Evolutionary conservation across 2,329 filamentous ascomycete species (phyloP), one percentile per base, ranked within the genome.

Genomic region (Aspergillus sp.): DNA sequence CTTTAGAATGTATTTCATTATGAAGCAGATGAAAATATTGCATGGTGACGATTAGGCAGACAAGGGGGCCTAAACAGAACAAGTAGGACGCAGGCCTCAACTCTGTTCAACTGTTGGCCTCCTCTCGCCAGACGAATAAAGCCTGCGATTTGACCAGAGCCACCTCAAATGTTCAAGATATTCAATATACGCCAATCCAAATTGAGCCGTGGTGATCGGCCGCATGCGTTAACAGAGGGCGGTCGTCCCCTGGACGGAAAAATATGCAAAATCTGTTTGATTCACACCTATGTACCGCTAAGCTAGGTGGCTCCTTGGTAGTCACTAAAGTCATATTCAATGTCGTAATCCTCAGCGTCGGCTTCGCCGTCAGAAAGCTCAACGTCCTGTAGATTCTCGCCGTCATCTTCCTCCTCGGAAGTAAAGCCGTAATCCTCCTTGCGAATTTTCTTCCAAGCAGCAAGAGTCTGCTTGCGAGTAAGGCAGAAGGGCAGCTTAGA

Each of bases 391-490:
- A 55, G 35, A 30, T 57, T 55, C 40, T 57, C 53, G 3, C 53
- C 52, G 2, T 55, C 51, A 34, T 56, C 53, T 19, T 47, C 43
- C 36, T 57, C 53, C 6, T 47, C 46, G n/a, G 33, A 33, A 1
- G 43, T 52, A 29, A 57, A 57, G 2, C 53, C 49, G 24, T 57
- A 56, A 6, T 55, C 53, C 30, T 56, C 51, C 37, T 56, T 57
- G 11, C 35, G 27, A 17, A 56, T 36, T 32, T 56, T 56, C 39
- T 55, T 57, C 53, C 51, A 56, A 13, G 49, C 46, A n/a, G 52
- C 53, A 34, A 57, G 43, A 5, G 53, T 56, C 31, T 57, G 53
- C 41, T 41, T 49, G 22, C 53, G 43, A 8, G 53, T 56, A 15
- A 57, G 39, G 33, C 42, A 48, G 37, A 55, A 55, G 6, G 53